These are phyloP conservation scores for Russula abietina DNA, from an alignment of 768 basidiomycete species.

Conservation along the genomic window DNA sequence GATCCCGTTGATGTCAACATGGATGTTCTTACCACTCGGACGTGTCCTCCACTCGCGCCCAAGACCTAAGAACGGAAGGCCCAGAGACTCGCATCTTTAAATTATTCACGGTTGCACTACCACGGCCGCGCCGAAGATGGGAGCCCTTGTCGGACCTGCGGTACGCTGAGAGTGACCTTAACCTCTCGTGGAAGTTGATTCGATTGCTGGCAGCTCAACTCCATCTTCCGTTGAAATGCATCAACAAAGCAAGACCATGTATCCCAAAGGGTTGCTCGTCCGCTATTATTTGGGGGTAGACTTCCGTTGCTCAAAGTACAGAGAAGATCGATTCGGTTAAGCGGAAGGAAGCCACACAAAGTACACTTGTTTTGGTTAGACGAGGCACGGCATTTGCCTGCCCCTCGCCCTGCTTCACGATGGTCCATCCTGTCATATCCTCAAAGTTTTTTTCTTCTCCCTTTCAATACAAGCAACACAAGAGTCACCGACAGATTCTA, in stretches of 20 bases:
- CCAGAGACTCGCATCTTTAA: neutral
- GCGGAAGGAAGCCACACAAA: neutral
- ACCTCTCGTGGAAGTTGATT: slow-evolving; percentile 58
- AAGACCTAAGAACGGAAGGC: neutral
- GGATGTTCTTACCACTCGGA: slow-evolving; percentile 20
- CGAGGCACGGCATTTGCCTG: slow-evolving; percentile 13
- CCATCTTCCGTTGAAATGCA: slow-evolving; percentile 23
- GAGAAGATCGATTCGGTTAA: slow-evolving; percentile 4
- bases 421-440: neutral
- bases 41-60: neutral
- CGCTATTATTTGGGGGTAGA: slow-evolving; percentile 1
- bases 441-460: neutral
- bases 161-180: slow-evolving; percentile 38
- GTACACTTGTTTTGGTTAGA: slow-evolving; percentile 1
- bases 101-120: too few species aligned
- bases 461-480: neutral
- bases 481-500: neutral
- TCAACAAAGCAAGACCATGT: slow-evolving; percentile 19
- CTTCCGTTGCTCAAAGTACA: neutral
- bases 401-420: neutral
- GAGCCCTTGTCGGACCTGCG: neutral
- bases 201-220: slow-evolving; percentile 37
- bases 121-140: neutral
- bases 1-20: slow-evolving; percentile 27
- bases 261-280: neutral